Base-by-base conservation (phyloP, 139 green algal genomes). In the Penium margaritaceum region DNA sequence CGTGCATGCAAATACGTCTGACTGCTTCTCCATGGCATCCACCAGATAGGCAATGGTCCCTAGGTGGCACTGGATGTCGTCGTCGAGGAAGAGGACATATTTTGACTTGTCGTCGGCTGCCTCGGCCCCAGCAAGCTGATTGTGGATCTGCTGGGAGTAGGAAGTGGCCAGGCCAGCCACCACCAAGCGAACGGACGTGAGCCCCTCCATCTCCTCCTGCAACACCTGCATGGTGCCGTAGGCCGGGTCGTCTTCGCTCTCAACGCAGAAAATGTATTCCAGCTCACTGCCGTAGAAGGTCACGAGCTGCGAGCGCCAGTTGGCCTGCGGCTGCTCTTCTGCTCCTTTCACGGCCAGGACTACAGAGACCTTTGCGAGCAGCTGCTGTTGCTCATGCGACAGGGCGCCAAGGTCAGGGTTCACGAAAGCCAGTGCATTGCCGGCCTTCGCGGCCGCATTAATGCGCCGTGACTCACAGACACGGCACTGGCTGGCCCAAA, bases 11-110 rank as follows among this genome's bases (percentile, higher is more conserved):
- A 92, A 92, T 0, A 84, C 80, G 67, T 74, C 27, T 17, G 46
- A 41, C 61, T 93, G 70, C 1, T 17, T n/a, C 54, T 94, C 81
- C 81, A 96, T 63, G 14, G 82, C 67, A 2, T 32, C 36, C 15
- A 95, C 86, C 33, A 96, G 67, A 38, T 79, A 47, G 9, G 32
- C 21, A 32, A 96, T 54, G 35, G 75, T 86, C 5, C 67, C 67
- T 1, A 87, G 84, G 70, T 95, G 88, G 36, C 91, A 75, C 68
- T 76, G 63, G n/a, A 97, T 86, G 67, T 97, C 92, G 76, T 97
- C 92, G 63, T 97, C 92, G 63, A 97, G 72, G 46, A 92, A 94
- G 27, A 95, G 83, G 14, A 95, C 68, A 37, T 92, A 97, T 41
- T 85, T 79, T 7, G 57, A 68, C 30, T 68, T 54, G 32, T 14